Conservation (phyloP, 257 asterid species). For the Nemophila menziesii region DNA sequence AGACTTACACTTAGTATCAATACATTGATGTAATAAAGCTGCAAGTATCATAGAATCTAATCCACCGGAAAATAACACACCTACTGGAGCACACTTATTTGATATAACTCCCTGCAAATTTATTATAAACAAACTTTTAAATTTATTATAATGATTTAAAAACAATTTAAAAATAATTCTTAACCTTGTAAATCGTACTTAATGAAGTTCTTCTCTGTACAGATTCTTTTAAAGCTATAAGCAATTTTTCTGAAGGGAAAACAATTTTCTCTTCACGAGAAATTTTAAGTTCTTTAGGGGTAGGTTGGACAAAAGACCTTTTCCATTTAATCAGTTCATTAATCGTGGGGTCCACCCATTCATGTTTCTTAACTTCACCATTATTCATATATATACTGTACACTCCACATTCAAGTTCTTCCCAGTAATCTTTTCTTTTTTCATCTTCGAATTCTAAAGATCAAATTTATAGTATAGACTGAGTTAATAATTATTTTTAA, state of each 20-base stretch:
- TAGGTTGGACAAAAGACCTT: constrained; percentile 58
- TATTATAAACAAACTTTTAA: constrained; percentile 2
- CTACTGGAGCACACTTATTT: constrained; percentile 52
- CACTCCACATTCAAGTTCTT: constrained; percentile 90
- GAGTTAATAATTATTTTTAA: background rate
- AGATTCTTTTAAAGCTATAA: constrained; percentile 66
- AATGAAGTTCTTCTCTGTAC: constrained; percentile 51
- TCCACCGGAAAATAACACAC: constrained; percentile 95
- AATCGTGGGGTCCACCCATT: constrained; percentile 55
- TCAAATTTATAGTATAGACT: background rate
- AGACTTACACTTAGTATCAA: constrained; percentile 60
- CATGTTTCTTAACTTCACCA: constrained; percentile 58
- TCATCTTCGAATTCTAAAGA: constrained; percentile 31
- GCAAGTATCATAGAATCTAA: constrained; percentile 94
- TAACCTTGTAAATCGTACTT: constrained; percentile 47
- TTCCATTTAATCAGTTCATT: constrained; percentile 75
- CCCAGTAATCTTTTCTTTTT: constrained; percentile 59
- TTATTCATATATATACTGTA: constrained; percentile 50
- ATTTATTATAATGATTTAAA: background rate
- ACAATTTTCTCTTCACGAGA: constrained; percentile 12
- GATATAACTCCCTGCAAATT: constrained; percentile 28
- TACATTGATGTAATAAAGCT: constrained; percentile 71
- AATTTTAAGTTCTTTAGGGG: constrained; percentile 23
- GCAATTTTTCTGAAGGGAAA: constrained; percentile 41
- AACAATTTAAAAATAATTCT: background rate